These are phyloP conservation scores for Mycena epipterygia DNA, from an alignment of 768 basidiomycete genomes.

Conservation along the genomic window DNA sequence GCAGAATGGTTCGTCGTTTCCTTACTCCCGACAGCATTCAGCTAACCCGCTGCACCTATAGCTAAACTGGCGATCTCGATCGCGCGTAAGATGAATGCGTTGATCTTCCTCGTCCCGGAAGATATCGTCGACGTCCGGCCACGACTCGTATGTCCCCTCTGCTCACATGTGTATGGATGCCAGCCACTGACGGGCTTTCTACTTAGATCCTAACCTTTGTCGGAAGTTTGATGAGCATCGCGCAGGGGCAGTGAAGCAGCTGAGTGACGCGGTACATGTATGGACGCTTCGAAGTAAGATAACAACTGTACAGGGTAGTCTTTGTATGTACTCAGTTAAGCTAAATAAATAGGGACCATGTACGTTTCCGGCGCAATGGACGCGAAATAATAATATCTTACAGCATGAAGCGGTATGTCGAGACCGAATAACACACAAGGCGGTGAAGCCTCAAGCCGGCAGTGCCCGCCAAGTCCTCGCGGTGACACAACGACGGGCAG, in stretches of 20 bases:
- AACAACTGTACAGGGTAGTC: constrained; percentile 20
- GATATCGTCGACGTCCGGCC: constrained; percentile 96
- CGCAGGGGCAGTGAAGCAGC: constrained; percentile 49
- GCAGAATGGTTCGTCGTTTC: constrained; percentile 82
- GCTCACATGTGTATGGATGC: background rate
- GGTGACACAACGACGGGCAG: too few relatives aligned
- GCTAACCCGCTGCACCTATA: constrained; percentile 45
- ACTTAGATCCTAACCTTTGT: constrained; percentile 93
- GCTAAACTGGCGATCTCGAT: constrained; percentile 98
- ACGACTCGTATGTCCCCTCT: constrained; percentile 74
- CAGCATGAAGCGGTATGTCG: too few relatives aligned
- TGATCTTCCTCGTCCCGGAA: constrained; percentile 97
- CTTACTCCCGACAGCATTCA: background rate
- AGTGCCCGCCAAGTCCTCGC: too few relatives aligned
- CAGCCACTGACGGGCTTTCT: background rate
- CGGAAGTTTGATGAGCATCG: constrained; percentile 89
- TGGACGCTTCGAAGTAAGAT: background rate
- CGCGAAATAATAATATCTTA: background rate
- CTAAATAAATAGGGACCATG: constrained; percentile 15
- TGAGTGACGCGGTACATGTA: background rate
- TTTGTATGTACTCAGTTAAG: constrained; percentile 9
- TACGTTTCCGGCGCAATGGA: background rate
- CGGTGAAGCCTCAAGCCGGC: too few relatives aligned
- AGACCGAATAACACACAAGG: too few relatives aligned
- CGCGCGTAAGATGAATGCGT: constrained; percentile 96